A percentile compares a stretch with the other conserved stretches of the same genome.
phyloP scores from a whole-genome alignment of 352 stramenopile species.

The Globisporangium iwayamae region DNA sequence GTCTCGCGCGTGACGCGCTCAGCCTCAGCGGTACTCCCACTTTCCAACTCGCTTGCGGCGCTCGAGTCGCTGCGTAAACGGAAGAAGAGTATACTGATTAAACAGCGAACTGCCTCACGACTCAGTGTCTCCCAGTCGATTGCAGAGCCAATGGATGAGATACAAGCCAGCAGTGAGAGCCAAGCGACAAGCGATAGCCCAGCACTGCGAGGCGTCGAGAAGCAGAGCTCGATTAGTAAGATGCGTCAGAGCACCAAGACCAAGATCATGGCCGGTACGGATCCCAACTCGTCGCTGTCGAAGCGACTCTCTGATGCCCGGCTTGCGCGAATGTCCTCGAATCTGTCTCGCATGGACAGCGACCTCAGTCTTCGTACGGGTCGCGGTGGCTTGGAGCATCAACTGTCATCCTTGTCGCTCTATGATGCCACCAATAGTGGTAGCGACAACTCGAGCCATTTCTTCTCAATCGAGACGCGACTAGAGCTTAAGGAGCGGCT shows the following conservation, averaged over 20 bases:
- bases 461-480: slow-evolving; percentile 60
- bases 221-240: background rate
- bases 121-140: background rate
- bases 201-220: background rate
- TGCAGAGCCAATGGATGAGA: background rate
- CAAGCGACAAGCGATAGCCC: background rate
- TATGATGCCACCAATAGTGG: background rate
- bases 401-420: slow-evolving; percentile 2
- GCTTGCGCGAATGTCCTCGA: background rate
- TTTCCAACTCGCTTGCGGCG: background rate
- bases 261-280: slow-evolving; percentile 3
- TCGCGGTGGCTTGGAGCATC: background rate
- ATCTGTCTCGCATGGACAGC: background rate
- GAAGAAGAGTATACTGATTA: background rate
- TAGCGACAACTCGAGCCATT: slow-evolving; percentile 33
- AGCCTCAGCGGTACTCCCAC: background rate
- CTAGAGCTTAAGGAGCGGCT: slow-evolving; percentile 47
- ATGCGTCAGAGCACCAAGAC: slow-evolving; percentile 9
- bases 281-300: background rate
- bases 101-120: background rate
- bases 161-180: background rate
- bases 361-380: background rate
- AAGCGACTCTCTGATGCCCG: slow-evolving; percentile 3
- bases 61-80: background rate
- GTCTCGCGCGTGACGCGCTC: background rate